phyloP scores from a whole-genome alignment of 2,329 filamentous ascomycete species.

The Claviceps maximensis region DNA sequence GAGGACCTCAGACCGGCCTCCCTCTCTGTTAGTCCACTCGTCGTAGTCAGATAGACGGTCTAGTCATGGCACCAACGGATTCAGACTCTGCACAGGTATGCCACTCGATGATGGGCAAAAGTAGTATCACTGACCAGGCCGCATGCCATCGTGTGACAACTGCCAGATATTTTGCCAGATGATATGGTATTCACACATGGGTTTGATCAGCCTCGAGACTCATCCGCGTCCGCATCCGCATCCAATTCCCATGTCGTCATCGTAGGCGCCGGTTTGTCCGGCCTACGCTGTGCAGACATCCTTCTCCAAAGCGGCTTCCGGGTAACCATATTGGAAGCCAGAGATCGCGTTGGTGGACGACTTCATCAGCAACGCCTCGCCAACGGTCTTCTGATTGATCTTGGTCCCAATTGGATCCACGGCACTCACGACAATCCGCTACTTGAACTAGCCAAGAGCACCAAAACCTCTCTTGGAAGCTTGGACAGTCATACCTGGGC shows the following conservation, averaged over 20 bases:
- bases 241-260: constrained; percentile 44
- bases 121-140: background rate
- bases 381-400: constrained; percentile 37
- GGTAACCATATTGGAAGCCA: constrained; percentile 57
- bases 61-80: constrained; percentile 18
- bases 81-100: constrained; percentile 23
- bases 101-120: background rate
- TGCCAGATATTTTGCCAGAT: background rate
- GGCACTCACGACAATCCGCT: constrained; percentile 61
- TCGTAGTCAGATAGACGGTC: constrained; percentile 17
- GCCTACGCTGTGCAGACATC: constrained; percentile 57
- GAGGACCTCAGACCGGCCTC: constrained; percentile 33
- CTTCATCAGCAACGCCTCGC: constrained; percentile 38
- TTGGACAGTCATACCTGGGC: constrained; percentile 41
- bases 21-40: constrained; percentile 21
- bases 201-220: constrained; percentile 9
- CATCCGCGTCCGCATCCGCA: constrained; percentile 10
- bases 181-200: background rate
- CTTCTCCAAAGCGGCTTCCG: constrained; percentile 49
- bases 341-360: constrained; percentile 53
- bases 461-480: constrained; percentile 34
- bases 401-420: constrained; percentile 72
- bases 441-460: constrained; percentile 49
- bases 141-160: background rate
- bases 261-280: constrained; percentile 58